Percentiles rank a stretch among this genome's conserved stretches.
Conservation (phyloP, 148 eudicot species). For the Cornus kousa region DNA sequence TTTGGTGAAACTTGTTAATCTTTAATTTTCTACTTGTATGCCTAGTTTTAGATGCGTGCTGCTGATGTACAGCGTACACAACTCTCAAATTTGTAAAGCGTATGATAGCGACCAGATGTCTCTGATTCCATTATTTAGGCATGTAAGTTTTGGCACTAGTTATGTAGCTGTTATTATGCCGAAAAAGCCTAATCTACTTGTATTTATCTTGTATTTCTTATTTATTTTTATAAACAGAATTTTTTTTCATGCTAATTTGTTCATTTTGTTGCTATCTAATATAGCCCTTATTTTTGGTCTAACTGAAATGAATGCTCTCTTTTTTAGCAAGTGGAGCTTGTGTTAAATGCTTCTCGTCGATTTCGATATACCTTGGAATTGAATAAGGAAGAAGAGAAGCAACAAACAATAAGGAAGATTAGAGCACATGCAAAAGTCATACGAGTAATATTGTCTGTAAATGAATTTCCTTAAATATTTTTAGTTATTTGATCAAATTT, state of each 20-base stretch:
- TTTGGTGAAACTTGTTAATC: background rate
- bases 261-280: background rate
- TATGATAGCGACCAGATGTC: too few relatives aligned
- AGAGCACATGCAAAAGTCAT: constrained; percentile 92
- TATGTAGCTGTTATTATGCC: too few relatives aligned
- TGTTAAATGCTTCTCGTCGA: constrained; percentile 87
- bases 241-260: background rate
- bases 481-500: constrained; percentile 1
- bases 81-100: too few relatives aligned
- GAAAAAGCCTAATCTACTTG: too few relatives aligned
- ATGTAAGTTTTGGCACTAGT: too few relatives aligned
- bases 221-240: too few relatives aligned
- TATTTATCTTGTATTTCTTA: too few relatives aligned
- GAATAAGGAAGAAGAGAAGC: constrained; percentile 88
- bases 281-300: constrained; percentile 7
- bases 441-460: constrained; percentile 42
- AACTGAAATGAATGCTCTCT: constrained; percentile 12
- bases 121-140: too few relatives aligned
- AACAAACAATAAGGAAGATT: constrained; percentile 63
- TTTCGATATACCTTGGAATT: constrained; percentile 88
- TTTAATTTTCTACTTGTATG: background rate
- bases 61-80: background rate
- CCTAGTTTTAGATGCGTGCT: background rate
- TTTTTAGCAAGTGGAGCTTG: constrained; percentile 90
- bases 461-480: background rate